Evolutionary conservation across 2,329 filamentous ascomycete species (phyloP), one percentile per base, ranked within the genome.

Genomic region (Monosporascus sp.): DNA sequence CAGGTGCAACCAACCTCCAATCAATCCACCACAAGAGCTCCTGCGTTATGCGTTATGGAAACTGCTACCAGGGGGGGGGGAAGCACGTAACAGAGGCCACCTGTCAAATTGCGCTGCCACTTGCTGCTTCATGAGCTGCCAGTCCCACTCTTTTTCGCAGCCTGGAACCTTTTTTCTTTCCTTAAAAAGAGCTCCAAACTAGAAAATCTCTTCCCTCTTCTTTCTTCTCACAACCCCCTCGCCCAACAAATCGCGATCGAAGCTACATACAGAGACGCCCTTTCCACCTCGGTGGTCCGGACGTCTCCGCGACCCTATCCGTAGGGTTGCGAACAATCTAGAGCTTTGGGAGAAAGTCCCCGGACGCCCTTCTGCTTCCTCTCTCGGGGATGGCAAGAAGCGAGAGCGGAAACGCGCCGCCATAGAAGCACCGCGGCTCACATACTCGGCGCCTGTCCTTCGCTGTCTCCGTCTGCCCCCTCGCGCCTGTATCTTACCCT

Each of bases 341-440:
- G 62, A 70, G 92, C 92, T 97, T 97, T 94, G 91, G 93, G 93
- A 96, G 93, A 97, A 97, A 97, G 93, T 97, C 93, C 93, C 93
- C 93, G 93, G 93, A 97, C 92, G 86, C 76, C 69, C 62, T 65
- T 63, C 58, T 64, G 68, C 22, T 42, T 27, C 17, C 15, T 24
- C 18, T 15, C 38, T 69, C 61, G 53, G 60, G 60, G 62, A 67
- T 68, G 67, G 65, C 66, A 11, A 66, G 75, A 71, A 76, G 78
- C 76, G 70, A 55, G 72, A 69, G 92, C 90, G 90, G 90, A 95
- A 96, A 97, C 89, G 90, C 92, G 90, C 90, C 92, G 92, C 91
- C 93, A 96, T 92, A 97, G 86, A 96, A 96, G 92, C 91, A 91
- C 81, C 78, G 91, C 89, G 90, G 90, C 87, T 92, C 75, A 90